A percentile compares a stretch with the other conserved stretches of the same genome.
phyloP scores from a whole-genome alignment of 1,284 basidiomycete genomes.

The Rhodotorula sp. region DNA sequence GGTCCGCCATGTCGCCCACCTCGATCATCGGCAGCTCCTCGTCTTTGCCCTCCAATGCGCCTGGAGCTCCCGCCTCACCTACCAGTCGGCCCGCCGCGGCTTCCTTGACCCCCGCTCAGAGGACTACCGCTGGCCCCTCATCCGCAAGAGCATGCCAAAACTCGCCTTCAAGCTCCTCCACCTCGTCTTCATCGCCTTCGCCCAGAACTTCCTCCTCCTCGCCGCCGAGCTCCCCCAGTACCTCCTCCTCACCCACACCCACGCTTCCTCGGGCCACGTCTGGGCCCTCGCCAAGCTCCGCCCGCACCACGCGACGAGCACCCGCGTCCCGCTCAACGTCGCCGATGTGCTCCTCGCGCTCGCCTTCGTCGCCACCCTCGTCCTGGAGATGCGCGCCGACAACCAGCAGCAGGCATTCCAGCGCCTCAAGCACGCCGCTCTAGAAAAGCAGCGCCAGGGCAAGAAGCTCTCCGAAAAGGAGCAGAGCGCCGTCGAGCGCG shows the following conservation, averaged over 20 bases:
- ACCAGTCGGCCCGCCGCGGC: conserved; percentile 81
- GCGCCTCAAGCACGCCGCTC: conserved; percentile 66
- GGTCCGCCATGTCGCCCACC: conserved; percentile 13
- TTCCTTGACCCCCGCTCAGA: conserved; percentile 74
- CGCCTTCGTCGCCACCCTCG: conserved; percentile 63
- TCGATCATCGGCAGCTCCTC: conserved; percentile 51
- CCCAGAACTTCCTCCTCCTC: conserved; percentile 78
- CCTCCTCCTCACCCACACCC: conserved; percentile 60
- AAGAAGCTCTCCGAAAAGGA: conserved; percentile 58
- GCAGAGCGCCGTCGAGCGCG: conserved; percentile 68
- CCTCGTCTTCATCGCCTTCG: conserved; percentile 74
- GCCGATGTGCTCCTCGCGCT: conserved; percentile 69
- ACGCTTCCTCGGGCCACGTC: conserved; percentile 50
- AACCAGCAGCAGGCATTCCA: conserved; percentile 85
- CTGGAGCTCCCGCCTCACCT: conserved; percentile 64
- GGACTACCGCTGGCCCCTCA: conserved; percentile 86
- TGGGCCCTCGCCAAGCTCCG: conserved; percentile 55
- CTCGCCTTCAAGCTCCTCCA: conserved; percentile 78
- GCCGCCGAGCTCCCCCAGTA: conserved; percentile 49
- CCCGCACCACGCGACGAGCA: conserved; percentile 51
- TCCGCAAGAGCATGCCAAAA: conserved; percentile 67
- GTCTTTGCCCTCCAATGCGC: conserved; percentile 50
- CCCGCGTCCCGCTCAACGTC: conserved; percentile 54
- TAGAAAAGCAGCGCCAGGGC: conserved; percentile 47
- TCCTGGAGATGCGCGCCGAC: conserved; percentile 77